Evolutionary conservation across 805 yeast genomes (phyloP).

Genomic region (Lachancea sp.): DNA sequence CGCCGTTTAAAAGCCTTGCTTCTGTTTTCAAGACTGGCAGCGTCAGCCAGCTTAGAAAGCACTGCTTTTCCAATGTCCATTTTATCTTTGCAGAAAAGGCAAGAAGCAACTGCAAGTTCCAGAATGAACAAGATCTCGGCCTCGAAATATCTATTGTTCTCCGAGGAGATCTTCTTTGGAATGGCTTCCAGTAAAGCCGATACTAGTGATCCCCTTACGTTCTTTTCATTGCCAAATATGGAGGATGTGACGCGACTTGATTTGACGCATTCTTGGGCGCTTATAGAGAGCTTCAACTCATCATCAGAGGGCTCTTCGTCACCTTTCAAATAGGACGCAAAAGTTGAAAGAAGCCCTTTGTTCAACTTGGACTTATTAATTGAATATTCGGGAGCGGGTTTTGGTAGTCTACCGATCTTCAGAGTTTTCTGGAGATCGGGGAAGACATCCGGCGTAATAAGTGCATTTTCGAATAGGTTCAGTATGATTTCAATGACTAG

Average conservation of each 20-base stretch:
- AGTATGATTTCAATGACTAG: slow-evolving; percentile 53
- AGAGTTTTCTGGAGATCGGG: slow-evolving; percentile 55
- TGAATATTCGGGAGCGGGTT: slow-evolving; percentile 59
- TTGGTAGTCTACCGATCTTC: slow-evolving; percentile 47
- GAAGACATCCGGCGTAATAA: slow-evolving; percentile 61
- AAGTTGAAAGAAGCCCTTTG: slow-evolving; percentile 81
- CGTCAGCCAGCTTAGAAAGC: slow-evolving; percentile 15
- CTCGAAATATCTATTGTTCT: slow-evolving; percentile 38
- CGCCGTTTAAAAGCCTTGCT: slow-evolving; percentile 29
- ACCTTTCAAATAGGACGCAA: slow-evolving; percentile 88
- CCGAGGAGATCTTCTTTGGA: slow-evolving; percentile 30
- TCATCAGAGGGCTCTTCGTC: slow-evolving; percentile 95
- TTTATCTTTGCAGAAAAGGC: slow-evolving; percentile 30
- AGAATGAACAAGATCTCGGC: slow-evolving; percentile 42
- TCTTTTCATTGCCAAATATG: slow-evolving; percentile 42
- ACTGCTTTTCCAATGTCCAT: slow-evolving; percentile 21
- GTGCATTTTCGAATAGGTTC: slow-evolving; percentile 62
- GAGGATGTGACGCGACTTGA: slow-evolving; percentile 57
- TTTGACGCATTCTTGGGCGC: slow-evolving; percentile 76
- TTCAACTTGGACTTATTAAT: slow-evolving; percentile 58
- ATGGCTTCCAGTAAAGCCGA: slow-evolving; percentile 32
- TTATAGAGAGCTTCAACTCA: slow-evolving; percentile 78
- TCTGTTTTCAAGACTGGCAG: slow-evolving; percentile 14
- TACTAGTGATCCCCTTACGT: slow-evolving; percentile 29
- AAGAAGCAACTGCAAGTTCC: slow-evolving; percentile 36